These are phyloP conservation scores for Quercus rubra DNA, from an alignment of 306 rosid genomes.

Conservation along the genomic window DNA sequence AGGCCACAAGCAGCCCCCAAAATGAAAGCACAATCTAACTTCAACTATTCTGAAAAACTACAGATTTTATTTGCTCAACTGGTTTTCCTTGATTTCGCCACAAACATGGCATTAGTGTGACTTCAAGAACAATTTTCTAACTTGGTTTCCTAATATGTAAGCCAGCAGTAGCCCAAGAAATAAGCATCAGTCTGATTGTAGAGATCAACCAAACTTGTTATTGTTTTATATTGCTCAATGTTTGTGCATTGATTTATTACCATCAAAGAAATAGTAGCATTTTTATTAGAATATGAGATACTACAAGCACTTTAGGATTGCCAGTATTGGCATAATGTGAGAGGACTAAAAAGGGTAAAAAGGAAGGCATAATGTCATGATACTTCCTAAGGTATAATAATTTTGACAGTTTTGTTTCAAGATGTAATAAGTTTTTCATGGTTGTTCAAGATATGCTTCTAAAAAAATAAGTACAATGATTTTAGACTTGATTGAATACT, in stretches of 20 bases:
- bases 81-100: too few species aligned
- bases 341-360: not conserved
- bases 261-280: not conserved
- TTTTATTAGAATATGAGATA: too few species aligned
- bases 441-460: not conserved
- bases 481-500: constrained; percentile 5
- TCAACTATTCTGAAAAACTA: not conserved
- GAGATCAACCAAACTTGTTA: not conserved
- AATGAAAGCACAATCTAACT: not conserved
- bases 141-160: not conserved
- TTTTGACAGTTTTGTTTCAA: not conserved
- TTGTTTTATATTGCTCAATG: not conserved
- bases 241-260: not conserved
- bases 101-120: not conserved
- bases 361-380: not conserved
- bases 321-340: not conserved
- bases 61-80: not conserved
- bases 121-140: not conserved
- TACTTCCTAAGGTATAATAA: not conserved
- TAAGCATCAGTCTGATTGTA: not conserved
- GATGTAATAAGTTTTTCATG: not conserved
- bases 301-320: not conserved
- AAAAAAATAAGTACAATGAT: not conserved
- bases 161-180: not conserved
- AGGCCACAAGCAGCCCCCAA: not conserved